Conservation (phyloP, 331 rosid species). For the Pyracantha coccinea region DNA sequence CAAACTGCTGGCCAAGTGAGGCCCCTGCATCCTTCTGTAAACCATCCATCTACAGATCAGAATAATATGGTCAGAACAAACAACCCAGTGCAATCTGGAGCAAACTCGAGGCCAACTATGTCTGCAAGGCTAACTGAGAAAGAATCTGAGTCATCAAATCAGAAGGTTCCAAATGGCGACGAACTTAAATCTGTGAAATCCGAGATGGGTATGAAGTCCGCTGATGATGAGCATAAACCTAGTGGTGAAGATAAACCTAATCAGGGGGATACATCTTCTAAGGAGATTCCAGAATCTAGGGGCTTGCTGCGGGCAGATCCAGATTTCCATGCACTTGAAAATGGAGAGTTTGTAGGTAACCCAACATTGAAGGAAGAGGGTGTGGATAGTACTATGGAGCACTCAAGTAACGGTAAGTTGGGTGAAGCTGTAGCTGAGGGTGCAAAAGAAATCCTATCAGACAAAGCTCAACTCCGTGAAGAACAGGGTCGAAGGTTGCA, state of each 20-base stretch:
- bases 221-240: constrained; percentile 33
- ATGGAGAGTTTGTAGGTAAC: constrained; percentile 40
- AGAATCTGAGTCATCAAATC: constrained; percentile 31
- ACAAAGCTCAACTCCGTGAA: constrained; percentile 28
- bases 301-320: constrained; percentile 19
- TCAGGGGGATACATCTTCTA: constrained; percentile 13
- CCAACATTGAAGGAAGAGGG: constrained; percentile 33
- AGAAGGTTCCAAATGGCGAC: constrained; percentile 21
- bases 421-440: constrained; percentile 24
- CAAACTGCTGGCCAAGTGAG: constrained; percentile 46
- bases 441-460: constrained; percentile 21
- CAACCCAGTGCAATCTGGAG: constrained; percentile 34
- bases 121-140: constrained; percentile 30
- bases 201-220: constrained; percentile 34
- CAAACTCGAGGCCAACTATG: constrained; percentile 18
- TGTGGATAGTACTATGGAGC: constrained; percentile 29
- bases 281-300: constrained; percentile 23
- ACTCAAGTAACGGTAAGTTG: constrained; percentile 16
- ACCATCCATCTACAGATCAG: constrained; percentile 39
- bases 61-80: constrained; percentile 32
- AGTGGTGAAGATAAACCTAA: constrained; percentile 25
- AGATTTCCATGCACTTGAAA: constrained; percentile 21
- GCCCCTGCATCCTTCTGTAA: constrained; percentile 39
- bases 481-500: constrained; percentile 32
- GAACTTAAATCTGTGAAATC: constrained; percentile 34